Evolutionary conservation across 2,329 filamentous ascomycete genomes (phyloP), one percentile per base, ranked within the genome.

Genomic region (Pestalotiopsis fici): DNA sequence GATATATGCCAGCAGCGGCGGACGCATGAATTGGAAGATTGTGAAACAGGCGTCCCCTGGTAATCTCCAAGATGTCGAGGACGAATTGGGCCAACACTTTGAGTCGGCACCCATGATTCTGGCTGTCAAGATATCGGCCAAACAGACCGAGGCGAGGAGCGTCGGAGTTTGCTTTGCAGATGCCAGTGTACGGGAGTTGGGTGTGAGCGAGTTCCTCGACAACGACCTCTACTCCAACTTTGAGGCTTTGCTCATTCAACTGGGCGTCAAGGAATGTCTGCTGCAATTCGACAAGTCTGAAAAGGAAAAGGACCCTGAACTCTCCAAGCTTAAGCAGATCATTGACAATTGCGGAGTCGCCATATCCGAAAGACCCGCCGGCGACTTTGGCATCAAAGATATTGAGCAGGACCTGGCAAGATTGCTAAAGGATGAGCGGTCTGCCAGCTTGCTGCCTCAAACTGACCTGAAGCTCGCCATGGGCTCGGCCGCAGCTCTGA

Each of bases 161-260:
- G 92, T 99, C 0, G 96, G 96, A 9, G 95, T 99, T 4, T 98
- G 96, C 81, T 99, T 99, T 77, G 97, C 96, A 7, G 96, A 99
- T 83, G 96, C 97, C 1, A 98, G 94, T 72, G 95, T 98, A 28
- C 88, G 96, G 64, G 96, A 99, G 82, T 87, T 99, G 2, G 96
- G 96, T 9, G 94, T 99, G 65, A 97, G 93, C 83, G 97, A 99
- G 77, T 99, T 99, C 72, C 88, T 97, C n/a, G 96, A 99, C 84
- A 99, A 98, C 76, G 96, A 99, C 77, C 86, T 98, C 11, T 99
- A 97, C 82, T 98, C 95, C 64, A 99, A 99, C 78, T 97, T 99
- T 72, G 96, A 99, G 81, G 94, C 95, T 3, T 86, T 99, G 21
- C 88, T 99, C 64, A 99, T 99, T 72, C 97, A 99, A 77, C 88